Conservation (phyloP, 805 yeast genomes). For the Cyberlindnera mississippiensis region DNA sequence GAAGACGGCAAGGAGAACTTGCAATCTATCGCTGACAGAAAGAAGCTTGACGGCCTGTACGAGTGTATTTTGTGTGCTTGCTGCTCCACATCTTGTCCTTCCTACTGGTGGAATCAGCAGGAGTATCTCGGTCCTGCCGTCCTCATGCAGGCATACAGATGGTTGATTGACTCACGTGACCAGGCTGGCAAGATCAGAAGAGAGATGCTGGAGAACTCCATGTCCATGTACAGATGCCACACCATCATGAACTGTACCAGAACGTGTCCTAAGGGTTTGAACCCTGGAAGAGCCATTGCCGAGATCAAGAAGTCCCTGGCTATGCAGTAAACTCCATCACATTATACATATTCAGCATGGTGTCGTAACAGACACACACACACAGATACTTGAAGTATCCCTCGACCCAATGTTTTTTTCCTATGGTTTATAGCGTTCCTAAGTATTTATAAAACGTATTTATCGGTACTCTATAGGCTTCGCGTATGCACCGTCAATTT, state of each 20-base stretch:
- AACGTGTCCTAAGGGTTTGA: constrained; percentile 98
- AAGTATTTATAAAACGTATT: constrained; percentile 2
- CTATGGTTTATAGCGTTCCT: neutral
- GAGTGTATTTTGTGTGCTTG: constrained; percentile 98
- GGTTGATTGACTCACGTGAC: constrained; percentile 97
- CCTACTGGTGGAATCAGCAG: constrained; percentile 99
- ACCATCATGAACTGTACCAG: constrained; percentile 98
- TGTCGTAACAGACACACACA: no score
- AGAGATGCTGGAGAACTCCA: constrained; percentile 89
- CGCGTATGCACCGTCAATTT: no score
- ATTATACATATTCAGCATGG: constrained; percentile 1
- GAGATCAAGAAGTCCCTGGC: constrained; percentile 94
- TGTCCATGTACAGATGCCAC: constrained; percentile 98
- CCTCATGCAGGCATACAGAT: constrained; percentile 97
- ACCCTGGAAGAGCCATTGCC: constrained; percentile 97
- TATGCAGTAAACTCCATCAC: constrained; percentile 28
- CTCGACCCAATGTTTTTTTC: neutral
- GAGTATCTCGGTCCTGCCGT: constrained; percentile 99
- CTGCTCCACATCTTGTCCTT: constrained; percentile 98
- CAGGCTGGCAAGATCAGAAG: constrained; percentile 79
- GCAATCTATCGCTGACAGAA: constrained; percentile 89
- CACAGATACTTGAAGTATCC: neutral
- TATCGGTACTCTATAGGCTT: neutral
- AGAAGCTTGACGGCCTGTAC: constrained; percentile 93
- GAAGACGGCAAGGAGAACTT: constrained; percentile 90